Base-by-base conservation (phyloP, 805 yeast genomes). In the Ogataea nonfermentans region DNA sequence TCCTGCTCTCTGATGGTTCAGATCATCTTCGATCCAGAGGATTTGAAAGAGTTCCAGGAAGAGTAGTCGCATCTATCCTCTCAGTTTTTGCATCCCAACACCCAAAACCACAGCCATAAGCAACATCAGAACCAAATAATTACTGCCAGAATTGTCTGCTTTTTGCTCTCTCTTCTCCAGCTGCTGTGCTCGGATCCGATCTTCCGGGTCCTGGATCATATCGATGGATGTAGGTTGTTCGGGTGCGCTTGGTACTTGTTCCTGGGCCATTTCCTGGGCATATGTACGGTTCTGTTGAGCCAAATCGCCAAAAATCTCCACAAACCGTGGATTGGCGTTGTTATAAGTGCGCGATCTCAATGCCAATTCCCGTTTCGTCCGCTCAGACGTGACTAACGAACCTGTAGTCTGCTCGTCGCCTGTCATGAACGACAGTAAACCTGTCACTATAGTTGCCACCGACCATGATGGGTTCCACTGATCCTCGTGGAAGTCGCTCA, bases 391-490 rank as follows among this genome's bases (percentile, higher is more conserved):
- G 7, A 63, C 67, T 9, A 89, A 78, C 7, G 91, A 79, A 0
- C 97, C 97, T 0, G 96, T 82, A 2, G 96, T 86, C 17, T 74
- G 66, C 51, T 90, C 97, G 43, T 77, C 76, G 8, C 93, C 82
- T 1, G 95, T 87, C 98, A 90, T 90, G 56, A 90, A 90, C 58
- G 95, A 86, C 49, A 90, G 67, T 25, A 90, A 67, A 0, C 97
- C 98, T 9, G 81, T 85, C 51, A 90, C 70, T 14, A 90, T 90
- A 0, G 97, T 89, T 24, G 87, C 71, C 17, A 90, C 96, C 31
- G 89, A 79, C 97, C 97, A 90, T 6, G 95, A 88, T 1, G 98
- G 97, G 61, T 90, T 89, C 98, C 98, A 90, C 1, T 84, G 68
- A 60, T 89, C 93, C 3, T 96, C 96, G 53, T 90, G 98, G 61